A percentile compares a stretch with the other conserved stretches of the same genome.
phyloP scores from a whole-genome alignment of 1,284 basidiomycete genomes.

The Fomitiporia mediterranea region DNA sequence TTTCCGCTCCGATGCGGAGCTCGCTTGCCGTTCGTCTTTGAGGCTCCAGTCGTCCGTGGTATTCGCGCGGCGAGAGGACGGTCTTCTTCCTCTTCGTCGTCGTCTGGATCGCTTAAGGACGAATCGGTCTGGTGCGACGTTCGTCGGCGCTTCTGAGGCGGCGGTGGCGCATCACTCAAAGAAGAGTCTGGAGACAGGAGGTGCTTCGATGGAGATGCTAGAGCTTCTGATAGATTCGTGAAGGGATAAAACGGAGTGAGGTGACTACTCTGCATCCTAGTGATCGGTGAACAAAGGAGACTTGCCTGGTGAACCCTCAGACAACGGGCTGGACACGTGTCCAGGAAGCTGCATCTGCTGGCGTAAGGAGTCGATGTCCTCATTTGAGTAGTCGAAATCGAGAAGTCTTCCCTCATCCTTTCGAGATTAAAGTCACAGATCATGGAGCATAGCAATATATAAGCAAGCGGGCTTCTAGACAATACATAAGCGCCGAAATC shows the following conservation, averaged over 20 bases:
- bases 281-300: slow-evolving; percentile 13
- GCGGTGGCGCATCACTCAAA: slow-evolving; percentile 46
- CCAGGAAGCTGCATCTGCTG: slow-evolving; percentile 62
- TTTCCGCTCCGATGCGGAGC: slow-evolving; percentile 32
- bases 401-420: slow-evolving; percentile 74
- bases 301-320: slow-evolving; percentile 32
- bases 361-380: slow-evolving; percentile 64
- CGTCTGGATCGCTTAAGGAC: slow-evolving; percentile 37
- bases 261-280: not conserved
- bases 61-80: slow-evolving; percentile 57
- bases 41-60: slow-evolving; percentile 25
- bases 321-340: slow-evolving; percentile 37
- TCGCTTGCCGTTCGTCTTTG: slow-evolving; percentile 19
- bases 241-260: not conserved
- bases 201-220: slow-evolving; percentile 34
- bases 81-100: slow-evolving; percentile 54
- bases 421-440: slow-evolving; percentile 4
- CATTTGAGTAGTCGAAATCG: slow-evolving; percentile 73
- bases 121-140: slow-evolving; percentile 40
- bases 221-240: slow-evolving; percentile 20
- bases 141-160: slow-evolving; percentile 44
- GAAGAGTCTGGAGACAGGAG: slow-evolving; percentile 55
- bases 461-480: not conserved
- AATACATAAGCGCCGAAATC: slow-evolving; percentile 13
- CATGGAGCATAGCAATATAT: slow-evolving; percentile 5